Percentiles rank a stretch among this genome's conserved stretches.
Conservation (phyloP, 768 basidiomycete genomes). For the Lanmaoa rubissima region DNA sequence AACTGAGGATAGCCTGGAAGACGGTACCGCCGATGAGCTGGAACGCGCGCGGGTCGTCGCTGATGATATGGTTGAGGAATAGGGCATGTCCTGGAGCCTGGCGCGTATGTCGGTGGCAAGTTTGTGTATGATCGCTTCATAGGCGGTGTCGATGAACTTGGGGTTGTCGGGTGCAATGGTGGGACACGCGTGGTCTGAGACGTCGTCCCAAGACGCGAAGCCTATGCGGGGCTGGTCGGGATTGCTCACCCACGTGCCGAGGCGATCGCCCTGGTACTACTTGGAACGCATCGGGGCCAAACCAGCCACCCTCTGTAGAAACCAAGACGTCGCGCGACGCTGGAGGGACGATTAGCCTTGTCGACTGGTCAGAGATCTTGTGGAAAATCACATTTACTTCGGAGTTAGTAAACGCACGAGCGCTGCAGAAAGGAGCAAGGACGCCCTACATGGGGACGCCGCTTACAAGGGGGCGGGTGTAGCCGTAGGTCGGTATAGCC, state of each 20-base stretch:
- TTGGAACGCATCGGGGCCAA: slow-evolving; percentile 34
- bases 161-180: slow-evolving; percentile 26
- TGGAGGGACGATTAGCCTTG: no score
- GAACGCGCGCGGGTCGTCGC: slow-evolving; percentile 37
- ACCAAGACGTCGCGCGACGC: slow-evolving; percentile 44
- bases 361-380: slow-evolving; percentile 51
- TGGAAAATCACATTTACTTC: slow-evolving; percentile 48
- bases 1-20: slow-evolving; percentile 57
- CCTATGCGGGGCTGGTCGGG: slow-evolving; percentile 41
- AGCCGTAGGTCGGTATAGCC: slow-evolving; percentile 16
- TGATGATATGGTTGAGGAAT: slow-evolving; percentile 57
- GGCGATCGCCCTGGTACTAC: slow-evolving; percentile 2
- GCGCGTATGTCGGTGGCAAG: slow-evolving; percentile 35
- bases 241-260: slow-evolving; percentile 39
- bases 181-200: slow-evolving; percentile 33
- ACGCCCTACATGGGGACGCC: no score
- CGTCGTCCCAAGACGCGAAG: slow-evolving; percentile 44
- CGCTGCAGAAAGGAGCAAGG: slow-evolving; percentile 25
- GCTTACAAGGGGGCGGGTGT: slow-evolving; percentile 25
- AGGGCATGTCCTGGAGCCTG: slow-evolving; percentile 62
- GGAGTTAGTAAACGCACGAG: slow-evolving; percentile 26
- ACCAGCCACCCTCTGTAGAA: slow-evolving; percentile 45
- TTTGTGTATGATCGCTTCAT: slow-evolving; percentile 53
- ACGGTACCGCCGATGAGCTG: slow-evolving; percentile 50
- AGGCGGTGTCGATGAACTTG: slow-evolving; percentile 44